Evolutionary conservation across 2,329 filamentous ascomycete species (phyloP).

Genomic region (Neonectria hederae): DNA sequence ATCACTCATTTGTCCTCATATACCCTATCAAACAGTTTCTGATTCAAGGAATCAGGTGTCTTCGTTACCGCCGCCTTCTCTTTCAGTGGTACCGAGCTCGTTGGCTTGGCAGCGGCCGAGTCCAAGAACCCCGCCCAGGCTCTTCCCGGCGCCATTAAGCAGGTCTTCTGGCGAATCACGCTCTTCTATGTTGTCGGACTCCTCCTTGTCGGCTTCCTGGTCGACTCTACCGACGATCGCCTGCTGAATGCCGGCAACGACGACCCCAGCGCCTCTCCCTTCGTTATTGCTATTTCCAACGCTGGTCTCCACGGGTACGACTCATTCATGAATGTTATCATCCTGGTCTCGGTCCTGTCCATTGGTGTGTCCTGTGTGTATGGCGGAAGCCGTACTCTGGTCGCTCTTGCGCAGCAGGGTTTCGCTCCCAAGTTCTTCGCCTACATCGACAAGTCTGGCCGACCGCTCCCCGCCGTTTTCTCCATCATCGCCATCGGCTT

Average conservation of each 20-base stretch:
- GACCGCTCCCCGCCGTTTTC: slow-evolving; percentile 62
- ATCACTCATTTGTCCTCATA: background rate
- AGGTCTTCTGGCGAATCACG: slow-evolving; percentile 71
- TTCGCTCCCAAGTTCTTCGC: slow-evolving; percentile 66
- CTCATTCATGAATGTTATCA: slow-evolving; percentile 67
- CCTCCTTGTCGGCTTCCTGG: slow-evolving; percentile 61
- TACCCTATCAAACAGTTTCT: background rate
- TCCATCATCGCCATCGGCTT: slow-evolving; percentile 59
- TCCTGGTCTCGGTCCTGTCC: slow-evolving; percentile 66
- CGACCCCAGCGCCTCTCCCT: slow-evolving; percentile 56
- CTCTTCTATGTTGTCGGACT: slow-evolving; percentile 65
- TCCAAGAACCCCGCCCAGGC: slow-evolving; percentile 75
- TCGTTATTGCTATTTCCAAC: slow-evolving; percentile 66
- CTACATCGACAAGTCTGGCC: slow-evolving; percentile 66
- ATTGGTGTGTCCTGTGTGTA: slow-evolving; percentile 69
- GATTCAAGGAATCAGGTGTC: slow-evolving; percentile 23
- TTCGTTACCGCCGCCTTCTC: slow-evolving; percentile 76
- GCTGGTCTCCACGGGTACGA: slow-evolving; percentile 62
- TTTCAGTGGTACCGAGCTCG: slow-evolving; percentile 77
- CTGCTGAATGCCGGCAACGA: slow-evolving; percentile 59
- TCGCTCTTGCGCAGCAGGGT: slow-evolving; percentile 67
- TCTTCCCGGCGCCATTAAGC: slow-evolving; percentile 84
- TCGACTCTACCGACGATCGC: slow-evolving; percentile 56
- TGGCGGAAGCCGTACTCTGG: slow-evolving; percentile 67
- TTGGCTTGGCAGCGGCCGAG: slow-evolving; percentile 79